A percentile compares a stretch with the other conserved stretches of the same genome.
These are phyloP conservation scores for Sporothrix humicola DNA, from an alignment of 2,329 filamentous ascomycete species.

Conservation along the genomic window DNA sequence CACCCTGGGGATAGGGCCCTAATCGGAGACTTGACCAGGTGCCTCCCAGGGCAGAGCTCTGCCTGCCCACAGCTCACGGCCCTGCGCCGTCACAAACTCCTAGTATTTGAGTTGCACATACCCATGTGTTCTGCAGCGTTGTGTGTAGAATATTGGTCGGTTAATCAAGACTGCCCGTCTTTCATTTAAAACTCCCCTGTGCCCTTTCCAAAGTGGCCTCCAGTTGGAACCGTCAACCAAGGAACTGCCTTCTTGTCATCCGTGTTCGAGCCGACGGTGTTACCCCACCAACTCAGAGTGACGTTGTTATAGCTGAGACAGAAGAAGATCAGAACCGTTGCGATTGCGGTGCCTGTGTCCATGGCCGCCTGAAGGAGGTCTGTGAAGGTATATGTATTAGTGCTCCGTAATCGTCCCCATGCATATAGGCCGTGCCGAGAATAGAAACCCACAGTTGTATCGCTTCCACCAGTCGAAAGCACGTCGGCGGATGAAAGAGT, in stretches of 20 bases:
- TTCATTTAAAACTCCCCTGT: constrained; percentile 28
- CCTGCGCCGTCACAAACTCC: background rate
- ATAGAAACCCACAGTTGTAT: constrained; percentile 31
- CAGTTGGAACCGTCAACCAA: constrained; percentile 28
- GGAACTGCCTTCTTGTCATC: constrained; percentile 30
- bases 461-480: constrained; percentile 52
- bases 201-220: constrained; percentile 31
- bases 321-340: constrained; percentile 59
- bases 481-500: constrained; percentile 64
- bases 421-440: background rate
- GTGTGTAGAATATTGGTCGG: background rate
- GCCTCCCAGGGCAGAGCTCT: too few relatives aligned
- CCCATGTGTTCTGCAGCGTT: background rate
- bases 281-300: constrained; percentile 58
- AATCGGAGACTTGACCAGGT: too few relatives aligned
- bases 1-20: too few relatives aligned
- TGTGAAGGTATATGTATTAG: constrained; percentile 2
- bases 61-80: too few relatives aligned
- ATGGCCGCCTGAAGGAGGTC: constrained; percentile 33
- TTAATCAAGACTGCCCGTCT: background rate
- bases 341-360: constrained; percentile 57
- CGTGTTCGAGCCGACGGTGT: constrained; percentile 42
- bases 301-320: constrained; percentile 50
- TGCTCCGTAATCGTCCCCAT: background rate
- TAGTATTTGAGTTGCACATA: background rate